phyloP scores from a whole-genome alignment of 192 early-diverging fungal genomes.

The Coemansia sp. region DNA sequence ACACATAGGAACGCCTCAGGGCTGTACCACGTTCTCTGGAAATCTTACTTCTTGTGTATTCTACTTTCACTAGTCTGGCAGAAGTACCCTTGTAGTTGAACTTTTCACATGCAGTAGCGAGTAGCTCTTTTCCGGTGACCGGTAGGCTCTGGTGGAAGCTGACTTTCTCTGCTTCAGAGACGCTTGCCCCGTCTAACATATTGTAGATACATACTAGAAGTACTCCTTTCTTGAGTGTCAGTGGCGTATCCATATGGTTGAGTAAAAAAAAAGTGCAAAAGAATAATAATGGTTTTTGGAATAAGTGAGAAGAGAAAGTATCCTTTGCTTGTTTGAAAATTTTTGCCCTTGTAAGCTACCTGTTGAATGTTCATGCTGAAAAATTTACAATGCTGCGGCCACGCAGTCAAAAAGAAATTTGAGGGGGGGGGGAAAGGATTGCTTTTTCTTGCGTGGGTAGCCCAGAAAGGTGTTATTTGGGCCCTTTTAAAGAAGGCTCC shows the following conservation, averaged over 20 bases:
- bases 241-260: neutral
- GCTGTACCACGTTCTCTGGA: neutral
- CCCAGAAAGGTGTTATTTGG: neutral
- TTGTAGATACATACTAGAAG: neutral
- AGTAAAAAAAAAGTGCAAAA: neutral
- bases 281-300: neutral
- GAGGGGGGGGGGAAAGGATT: neutral
- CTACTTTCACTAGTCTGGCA: no score
- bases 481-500: no score
- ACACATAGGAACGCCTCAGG: neutral
- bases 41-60: no score
- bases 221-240: neutral
- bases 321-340: neutral
- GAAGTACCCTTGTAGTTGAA: neutral
- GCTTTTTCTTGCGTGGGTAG: neutral
- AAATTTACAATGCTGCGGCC: neutral
- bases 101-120: neutral
- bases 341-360: neutral
- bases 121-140: neutral
- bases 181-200: neutral
- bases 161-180: no score
- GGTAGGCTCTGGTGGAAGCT: neutral
- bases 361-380: neutral
- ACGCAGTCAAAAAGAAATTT: neutral
- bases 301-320: neutral